These are phyloP conservation scores for Rhizophagus prolifer DNA, from an alignment of 192 early-diverging fungal genomes.

Conservation along the genomic window DNA sequence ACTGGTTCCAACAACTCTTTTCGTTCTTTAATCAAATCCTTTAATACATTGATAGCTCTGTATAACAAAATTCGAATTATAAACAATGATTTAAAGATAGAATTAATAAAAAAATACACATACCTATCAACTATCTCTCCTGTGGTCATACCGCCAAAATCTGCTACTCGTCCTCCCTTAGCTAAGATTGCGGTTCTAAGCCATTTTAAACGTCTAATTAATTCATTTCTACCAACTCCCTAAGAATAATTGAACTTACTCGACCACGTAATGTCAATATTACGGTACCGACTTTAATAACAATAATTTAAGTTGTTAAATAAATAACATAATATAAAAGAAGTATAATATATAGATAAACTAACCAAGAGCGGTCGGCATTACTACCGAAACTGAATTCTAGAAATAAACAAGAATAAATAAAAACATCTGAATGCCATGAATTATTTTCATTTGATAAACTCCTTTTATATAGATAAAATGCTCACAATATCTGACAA, in stretches of 20 bases:
- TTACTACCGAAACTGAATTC: constrained; percentile 76
- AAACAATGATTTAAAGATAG: background rate
- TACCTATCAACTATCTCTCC: constrained; percentile 73
- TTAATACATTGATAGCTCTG: constrained; percentile 65
- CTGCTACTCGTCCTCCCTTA: constrained; percentile 77
- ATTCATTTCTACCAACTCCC: constrained; percentile 61
- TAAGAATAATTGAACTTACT: constrained; percentile 51
- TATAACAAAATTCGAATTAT: background rate
- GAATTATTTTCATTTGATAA: background rate
- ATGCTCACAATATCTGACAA: constrained; percentile 58
- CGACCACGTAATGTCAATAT: constrained; percentile 80
- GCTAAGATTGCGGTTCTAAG: constrained; percentile 57
- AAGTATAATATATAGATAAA: background rate
- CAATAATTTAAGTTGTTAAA: background rate
- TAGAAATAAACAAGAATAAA: constrained; percentile 19
- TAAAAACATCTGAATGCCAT: background rate
- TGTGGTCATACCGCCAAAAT: constrained; percentile 72
- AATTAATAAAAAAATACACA: background rate
- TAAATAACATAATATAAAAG: background rate
- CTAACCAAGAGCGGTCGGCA: constrained; percentile 72
- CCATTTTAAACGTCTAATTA: constrained; percentile 79
- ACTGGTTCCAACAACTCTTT: constrained; percentile 80
- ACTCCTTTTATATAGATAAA: background rate
- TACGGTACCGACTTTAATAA: constrained; percentile 63
- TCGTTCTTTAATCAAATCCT: constrained; percentile 72